Conservation (phyloP, 345 rosid species). For the Acer saccharum region DNA sequence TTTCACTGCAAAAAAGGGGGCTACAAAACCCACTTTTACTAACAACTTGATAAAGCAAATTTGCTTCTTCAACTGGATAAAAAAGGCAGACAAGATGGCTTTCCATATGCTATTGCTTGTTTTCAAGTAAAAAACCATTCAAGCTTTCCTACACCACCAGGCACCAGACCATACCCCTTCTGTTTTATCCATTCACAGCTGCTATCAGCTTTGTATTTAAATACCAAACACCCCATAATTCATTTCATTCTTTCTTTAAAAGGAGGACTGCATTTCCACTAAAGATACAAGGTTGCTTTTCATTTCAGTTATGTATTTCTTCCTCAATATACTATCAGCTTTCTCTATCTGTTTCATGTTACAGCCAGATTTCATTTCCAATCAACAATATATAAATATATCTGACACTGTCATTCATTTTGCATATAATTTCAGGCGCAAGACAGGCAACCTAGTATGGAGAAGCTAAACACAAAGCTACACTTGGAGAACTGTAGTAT, state of each 20-base stretch:
- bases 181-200: too few species aligned
- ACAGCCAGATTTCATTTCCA: too few species aligned
- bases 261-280: too few species aligned
- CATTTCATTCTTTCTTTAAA: too few species aligned
- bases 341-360: too few species aligned
- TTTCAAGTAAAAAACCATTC: not conserved
- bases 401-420: not conserved
- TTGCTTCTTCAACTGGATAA: constrained; percentile 19
- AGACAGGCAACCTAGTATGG: constrained; percentile 30
- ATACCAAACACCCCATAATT: too few species aligned
- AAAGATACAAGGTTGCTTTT: too few species aligned
- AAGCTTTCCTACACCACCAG: not conserved
- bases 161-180: not conserved
- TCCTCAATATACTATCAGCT: too few species aligned
- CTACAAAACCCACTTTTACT: too few species aligned
- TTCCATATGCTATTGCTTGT: constrained; percentile 16
- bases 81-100: constrained; percentile 31
- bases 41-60: not conserved
- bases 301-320: too few species aligned
- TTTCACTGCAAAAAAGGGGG: not conserved
- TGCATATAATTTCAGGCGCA: constrained; percentile 22
- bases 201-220: too few species aligned
- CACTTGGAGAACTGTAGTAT: constrained; percentile 50
- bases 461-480: constrained; percentile 44
- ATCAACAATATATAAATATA: too few species aligned